Base-by-base conservation (phyloP, 352 stramenopile genomes). In the Phytopythium chamaehyphon region DNA sequence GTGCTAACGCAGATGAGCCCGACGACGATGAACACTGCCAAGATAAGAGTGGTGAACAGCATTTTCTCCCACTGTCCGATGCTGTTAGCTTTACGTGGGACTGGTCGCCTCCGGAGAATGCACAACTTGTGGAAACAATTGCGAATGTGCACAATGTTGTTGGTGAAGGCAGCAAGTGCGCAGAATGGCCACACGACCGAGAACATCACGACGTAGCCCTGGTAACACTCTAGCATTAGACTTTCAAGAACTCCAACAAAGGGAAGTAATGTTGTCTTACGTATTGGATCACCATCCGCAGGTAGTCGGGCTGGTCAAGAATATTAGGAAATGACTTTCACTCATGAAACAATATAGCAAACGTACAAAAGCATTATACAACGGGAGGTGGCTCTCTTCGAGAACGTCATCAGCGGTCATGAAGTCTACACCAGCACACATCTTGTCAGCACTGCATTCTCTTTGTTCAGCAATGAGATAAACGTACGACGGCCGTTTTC, bases 161-260 rank as follows among this genome's bases (percentile, higher is more conserved):
- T 93, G 22, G 69, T 75, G 21, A 93, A 63, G 6, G 75, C 83
- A 8, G 79, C 79, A 28, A 94, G 66, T 11, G 78, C 79, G 43
- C 83, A 94, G 50, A 94, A 92, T 28, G 83, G 83, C 83, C 81
- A 94, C 36, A 94, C 79, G 22, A 90, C 78, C 1, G 83, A 94
- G 61, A 94, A 92, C 83, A 94, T 94, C 21, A 93, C 83, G 18
- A 93, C 78, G 40, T 90, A 93, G 65, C 83, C 83, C 83, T 93
- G 54, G 9, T 28, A 16, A 21, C 7, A 35, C 26, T 2, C 50
- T 53, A n/a, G 40, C 36, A 28, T 19, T 21, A 28, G 33, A 11
- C 8, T 10, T 8, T 24, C 59, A 55, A 40, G 15, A n/a, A 66
- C 5, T 33, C 5, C 5, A 33, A 33, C 14, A 57, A 40, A 18